Conservation (phyloP, 2,329 filamentous ascomycete species). For the Claviceps pazoutovae region DNA sequence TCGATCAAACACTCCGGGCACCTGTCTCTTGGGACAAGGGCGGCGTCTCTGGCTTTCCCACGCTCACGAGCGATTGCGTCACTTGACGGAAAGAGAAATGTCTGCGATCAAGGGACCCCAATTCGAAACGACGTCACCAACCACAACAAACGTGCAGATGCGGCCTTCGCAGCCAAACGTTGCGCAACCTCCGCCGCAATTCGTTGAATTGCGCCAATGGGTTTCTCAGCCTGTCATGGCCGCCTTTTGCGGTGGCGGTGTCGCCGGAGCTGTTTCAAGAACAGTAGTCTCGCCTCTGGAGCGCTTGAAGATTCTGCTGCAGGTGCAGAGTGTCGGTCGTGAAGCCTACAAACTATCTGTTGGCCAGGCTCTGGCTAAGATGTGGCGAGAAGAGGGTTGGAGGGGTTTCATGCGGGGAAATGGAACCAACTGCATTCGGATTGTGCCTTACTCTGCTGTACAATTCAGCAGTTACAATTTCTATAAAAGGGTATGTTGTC, state of each 20-base stretch:
- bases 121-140: constrained; percentile 6
- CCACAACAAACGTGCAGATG: constrained; percentile 5
- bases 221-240: constrained; percentile 76
- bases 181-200: constrained; percentile 9
- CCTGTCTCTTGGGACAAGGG: neutral
- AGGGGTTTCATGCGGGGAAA: constrained; percentile 95
- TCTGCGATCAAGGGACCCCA: constrained; percentile 16
- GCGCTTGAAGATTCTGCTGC: constrained; percentile 93
- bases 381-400: constrained; percentile 96
- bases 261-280: constrained; percentile 91
- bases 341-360: constrained; percentile 92
- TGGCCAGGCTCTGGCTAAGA: constrained; percentile 76
- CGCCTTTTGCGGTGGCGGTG: constrained; percentile 85
- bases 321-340: constrained; percentile 80
- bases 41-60: neutral
- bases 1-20: neutral
- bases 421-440: constrained; percentile 95
- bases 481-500: constrained; percentile 65
- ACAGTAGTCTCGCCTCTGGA: constrained; percentile 95
- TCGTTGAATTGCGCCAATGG: constrained; percentile 28
- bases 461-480: constrained; percentile 98
- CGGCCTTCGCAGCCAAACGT: constrained; percentile 16
- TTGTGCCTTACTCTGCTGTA: constrained; percentile 94
- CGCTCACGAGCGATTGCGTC: too few relatives aligned
- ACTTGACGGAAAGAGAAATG: constrained; percentile 13